These are phyloP conservation scores for Nosema muscidifuracis DNA, from an alignment of 371 early-diverging fungal species.

Conservation along the genomic window DNA sequence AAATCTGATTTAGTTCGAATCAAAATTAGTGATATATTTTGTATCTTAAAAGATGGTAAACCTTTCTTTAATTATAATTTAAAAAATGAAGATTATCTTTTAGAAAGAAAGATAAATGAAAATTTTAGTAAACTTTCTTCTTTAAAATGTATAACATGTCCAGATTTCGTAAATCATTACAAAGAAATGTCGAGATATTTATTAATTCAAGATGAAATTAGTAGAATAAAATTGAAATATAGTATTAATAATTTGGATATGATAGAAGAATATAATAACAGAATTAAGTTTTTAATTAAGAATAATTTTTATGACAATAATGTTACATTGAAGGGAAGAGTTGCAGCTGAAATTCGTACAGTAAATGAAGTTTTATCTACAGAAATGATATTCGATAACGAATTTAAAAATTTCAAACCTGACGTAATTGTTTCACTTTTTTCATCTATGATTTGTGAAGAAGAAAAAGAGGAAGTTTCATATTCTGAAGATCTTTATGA, in stretches of 20 bases:
- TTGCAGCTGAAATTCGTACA: constrained; percentile 58
- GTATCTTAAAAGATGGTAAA: constrained; percentile 17
- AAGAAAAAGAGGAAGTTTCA: constrained; percentile 28
- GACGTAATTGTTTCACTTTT: constrained; percentile 45
- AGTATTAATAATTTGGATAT: constrained; percentile 31
- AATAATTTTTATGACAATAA: constrained; percentile 44
- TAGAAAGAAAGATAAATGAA: constrained; percentile 7
- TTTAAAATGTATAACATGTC: constrained; percentile 29
- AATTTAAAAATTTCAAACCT: constrained; percentile 34
- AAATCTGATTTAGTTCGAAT: neutral
- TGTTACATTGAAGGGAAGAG: constrained; percentile 57
- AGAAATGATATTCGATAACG: constrained; percentile 57
- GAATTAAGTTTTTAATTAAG: constrained; percentile 52
- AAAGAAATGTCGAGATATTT: constrained; percentile 5
- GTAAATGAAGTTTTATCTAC: constrained; percentile 60
- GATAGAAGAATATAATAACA: constrained; percentile 56
- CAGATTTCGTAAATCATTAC: constrained; percentile 48
- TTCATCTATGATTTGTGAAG: constrained; percentile 54
- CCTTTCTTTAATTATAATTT: constrained; percentile 29
- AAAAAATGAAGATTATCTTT: constrained; percentile 21
- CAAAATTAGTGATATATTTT: constrained; percentile 17
- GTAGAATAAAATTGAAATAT: constrained; percentile 29
- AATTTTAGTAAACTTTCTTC: neutral
- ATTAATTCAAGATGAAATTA: constrained; percentile 21
- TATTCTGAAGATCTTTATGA: constrained; percentile 29